Evolutionary conservation across 257 asterid genomes (phyloP), one percentile per base, ranked within the genome.

Genomic region (Linaria vulgaris): DNA sequence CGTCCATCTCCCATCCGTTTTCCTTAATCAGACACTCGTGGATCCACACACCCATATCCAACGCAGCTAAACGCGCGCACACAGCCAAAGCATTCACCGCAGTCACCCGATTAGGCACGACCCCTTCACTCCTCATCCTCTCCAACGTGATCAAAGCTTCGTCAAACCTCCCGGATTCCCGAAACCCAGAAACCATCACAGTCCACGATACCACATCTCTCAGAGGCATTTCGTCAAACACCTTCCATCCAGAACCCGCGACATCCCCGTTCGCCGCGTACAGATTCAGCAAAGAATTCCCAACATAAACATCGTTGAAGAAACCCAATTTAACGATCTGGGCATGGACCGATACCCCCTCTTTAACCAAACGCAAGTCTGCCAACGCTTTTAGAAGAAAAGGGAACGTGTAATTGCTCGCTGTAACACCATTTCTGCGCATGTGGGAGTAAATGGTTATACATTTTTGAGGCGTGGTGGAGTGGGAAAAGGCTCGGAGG

Each of bases 141-240:
- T 72, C 82, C 56, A 89, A 78, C 1, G 80, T 72, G 64, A 64
- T 60, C 69, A 90, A 76, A 0, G 91, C 87, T 24, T 87, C 88
- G 12, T 64, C 71, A 49, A 70, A 80, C 75, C 61, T 76, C 64
- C 80, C 76, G 27, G 73, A 71, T 15, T 81, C 85, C 59, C 72
- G 80, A 70, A 71, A 83, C 47, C 96, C 95, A 27, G 80, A 60
- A 59, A 90, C 72, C 79, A 83, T 13, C 19, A 74, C 69, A n/a
- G 96, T 87, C 96, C 96, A 87, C 1, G 96, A 80, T 19, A 90
- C 97, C 5, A 82, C 92, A 62, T 90, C 96, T 74, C 78, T 80
- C 30, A 59, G 56, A 61, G 82, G 80, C 92, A 90, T 83, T 87
- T 87, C 92, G 52, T 85, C 95, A 43, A 87, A 90, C 83, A 85